A percentile compares a stretch with the other conserved stretches of the same genome.
These are phyloP conservation scores for Neurospora sp. DNA, from an alignment of 495 filamentous ascomycete genomes.

Conservation along the genomic window DNA sequence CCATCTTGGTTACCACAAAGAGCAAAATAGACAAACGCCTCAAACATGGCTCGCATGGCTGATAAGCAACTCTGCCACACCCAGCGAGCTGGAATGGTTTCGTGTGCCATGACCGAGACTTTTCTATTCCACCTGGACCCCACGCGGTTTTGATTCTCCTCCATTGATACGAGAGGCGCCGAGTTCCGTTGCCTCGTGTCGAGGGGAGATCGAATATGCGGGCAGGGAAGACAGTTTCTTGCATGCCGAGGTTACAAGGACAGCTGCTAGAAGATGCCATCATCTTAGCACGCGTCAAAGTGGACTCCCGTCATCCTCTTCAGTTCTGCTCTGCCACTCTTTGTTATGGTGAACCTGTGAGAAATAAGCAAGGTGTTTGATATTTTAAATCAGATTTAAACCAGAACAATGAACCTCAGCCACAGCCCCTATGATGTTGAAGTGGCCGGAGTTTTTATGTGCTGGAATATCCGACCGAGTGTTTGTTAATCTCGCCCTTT, in stretches of 20 bases:
- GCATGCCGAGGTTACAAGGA: neutral
- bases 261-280: neutral
- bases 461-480: neutral
- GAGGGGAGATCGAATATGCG: neutral
- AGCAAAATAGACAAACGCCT: neutral
- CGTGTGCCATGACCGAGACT: neutral
- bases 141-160: neutral
- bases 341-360: neutral
- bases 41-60: neutral
- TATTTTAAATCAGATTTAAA: neutral
- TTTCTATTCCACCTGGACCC: neutral
- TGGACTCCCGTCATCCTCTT: neutral
- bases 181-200: neutral
- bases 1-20: neutral
- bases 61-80: neutral
- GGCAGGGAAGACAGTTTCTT: neutral
- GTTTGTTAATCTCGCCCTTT: neutral
- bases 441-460: neutral
- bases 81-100: neutral
- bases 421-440: neutral
- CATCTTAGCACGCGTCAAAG: neutral
- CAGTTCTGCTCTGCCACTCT: neutral
- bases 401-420: neutral
- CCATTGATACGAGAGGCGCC: neutral
- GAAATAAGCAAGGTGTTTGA: neutral